These are phyloP conservation scores for Magnolia sinica DNA, from an alignment of 164 flowering plant genomes.

Conservation along the genomic window DNA sequence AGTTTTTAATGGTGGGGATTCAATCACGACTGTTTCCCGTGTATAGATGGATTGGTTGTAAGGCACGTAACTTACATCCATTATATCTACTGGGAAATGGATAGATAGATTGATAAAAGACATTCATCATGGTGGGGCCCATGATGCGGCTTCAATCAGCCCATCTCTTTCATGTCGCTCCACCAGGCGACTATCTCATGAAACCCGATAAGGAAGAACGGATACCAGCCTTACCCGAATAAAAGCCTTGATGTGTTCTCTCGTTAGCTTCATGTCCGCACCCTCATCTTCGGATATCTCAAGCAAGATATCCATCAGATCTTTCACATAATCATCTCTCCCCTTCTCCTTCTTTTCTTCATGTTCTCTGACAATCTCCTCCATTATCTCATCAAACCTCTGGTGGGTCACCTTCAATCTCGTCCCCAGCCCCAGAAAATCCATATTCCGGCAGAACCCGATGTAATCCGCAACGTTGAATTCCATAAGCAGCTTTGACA, in stretches of 20 bases:
- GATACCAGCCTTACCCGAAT: slow-evolving; percentile 35
- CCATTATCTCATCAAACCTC: slow-evolving; percentile 43
- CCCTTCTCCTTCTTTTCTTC: slow-evolving; percentile 21
- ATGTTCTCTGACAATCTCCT: slow-evolving; percentile 35
- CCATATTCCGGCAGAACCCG: slow-evolving; percentile 35
- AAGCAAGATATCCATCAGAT: slow-evolving; percentile 49
- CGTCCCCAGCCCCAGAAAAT: slow-evolving; percentile 42
- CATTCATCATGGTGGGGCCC: too few species aligned
- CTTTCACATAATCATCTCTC: slow-evolving; percentile 25
- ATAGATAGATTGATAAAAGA: too few species aligned
- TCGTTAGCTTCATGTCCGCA: slow-evolving; percentile 39
- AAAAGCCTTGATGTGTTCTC: slow-evolving; percentile 53
- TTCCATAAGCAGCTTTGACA: slow-evolving; percentile 33
- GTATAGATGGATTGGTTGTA: too few species aligned
- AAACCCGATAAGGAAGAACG: background rate
- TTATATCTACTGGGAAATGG: too few species aligned
- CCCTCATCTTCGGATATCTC: slow-evolving; percentile 34
- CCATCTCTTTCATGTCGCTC: too few species aligned
- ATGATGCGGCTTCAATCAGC: too few species aligned
- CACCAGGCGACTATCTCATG: too few species aligned
- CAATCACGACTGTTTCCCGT: too few species aligned
- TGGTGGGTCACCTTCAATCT: slow-evolving; percentile 23
- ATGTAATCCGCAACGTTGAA: slow-evolving; percentile 48
- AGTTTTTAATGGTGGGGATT: too few species aligned
- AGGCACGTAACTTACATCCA: too few species aligned